Evolutionary conservation across 169 alveolate genomes (phyloP), one percentile per base, ranked within the genome.

Genomic region (Amoebophrya sp.): DNA sequence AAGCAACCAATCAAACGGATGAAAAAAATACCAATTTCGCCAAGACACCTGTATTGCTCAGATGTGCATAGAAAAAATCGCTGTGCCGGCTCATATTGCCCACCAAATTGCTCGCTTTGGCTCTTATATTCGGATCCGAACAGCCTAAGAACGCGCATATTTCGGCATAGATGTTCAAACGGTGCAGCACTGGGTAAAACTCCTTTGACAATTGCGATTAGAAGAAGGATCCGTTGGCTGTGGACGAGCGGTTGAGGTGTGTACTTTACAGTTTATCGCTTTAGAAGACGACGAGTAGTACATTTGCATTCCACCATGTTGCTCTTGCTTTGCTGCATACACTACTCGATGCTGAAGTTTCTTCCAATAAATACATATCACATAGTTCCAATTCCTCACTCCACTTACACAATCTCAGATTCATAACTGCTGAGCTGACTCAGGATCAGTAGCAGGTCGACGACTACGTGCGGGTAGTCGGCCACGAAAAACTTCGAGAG

Each of bases 41-140:
- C 0, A 90, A 23, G 33, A 65, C 33, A 1, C 83, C 83, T 29
- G 83, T 65, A 26, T 18, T 6, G 39, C 33, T 1, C 83, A 65
- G 83, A 0, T 65, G 12, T 36, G 83, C 83, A 94, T 97, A 97
- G 94, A 97, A 97, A 94, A 94, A 97, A 33, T 96, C 96, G 54
- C 97, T 94, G 91, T 97, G 98, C 92, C 98, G 94, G 90, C 98
- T 96, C 90, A 97, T 95, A 92, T 97, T 97, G 39, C 98, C 98
- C 76, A 97, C 95, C 78, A 96, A 94, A 93, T 97, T 97, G 92
- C 97, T 96, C 41, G 96, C 97, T 92, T 96, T 96, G 38, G 97
- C 96, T 93, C 97, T 96, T 24, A 97, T 94, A n/a, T 93, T 94
- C 90, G 96, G 93, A 91, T 96, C 98, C 55, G 92, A 92, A 40